Evolutionary conservation across 352 stramenopile species (phyloP).

Genomic region (Phytophthora chlamydospora): DNA sequence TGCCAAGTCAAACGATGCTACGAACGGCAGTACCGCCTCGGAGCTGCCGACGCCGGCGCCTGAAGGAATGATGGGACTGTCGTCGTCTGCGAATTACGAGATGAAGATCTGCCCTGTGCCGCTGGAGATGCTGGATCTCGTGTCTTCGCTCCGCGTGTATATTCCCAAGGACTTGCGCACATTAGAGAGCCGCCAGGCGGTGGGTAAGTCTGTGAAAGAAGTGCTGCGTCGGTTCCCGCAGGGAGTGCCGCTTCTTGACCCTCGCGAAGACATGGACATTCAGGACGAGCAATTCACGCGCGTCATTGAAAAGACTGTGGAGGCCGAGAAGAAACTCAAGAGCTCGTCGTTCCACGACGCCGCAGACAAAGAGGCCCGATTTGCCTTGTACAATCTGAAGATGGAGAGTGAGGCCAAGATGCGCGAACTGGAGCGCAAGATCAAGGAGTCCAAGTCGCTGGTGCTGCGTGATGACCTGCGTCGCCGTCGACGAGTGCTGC

Average conservation of each 20-base stretch:
- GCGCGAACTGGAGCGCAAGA: conserved; percentile 93
- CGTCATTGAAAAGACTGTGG: conserved; percentile 83
- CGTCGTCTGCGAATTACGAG: conserved; percentile 53
- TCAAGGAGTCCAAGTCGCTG: conserved; percentile 94
- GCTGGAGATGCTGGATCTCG: conserved; percentile 73
- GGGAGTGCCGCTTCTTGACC: conserved; percentile 92
- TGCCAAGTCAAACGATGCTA: conserved; percentile 33
- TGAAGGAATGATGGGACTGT: conserved; percentile 62
- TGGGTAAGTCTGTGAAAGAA: conserved; percentile 83
- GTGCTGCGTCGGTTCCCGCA: conserved; percentile 80
- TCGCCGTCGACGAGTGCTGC: conserved; percentile 96
- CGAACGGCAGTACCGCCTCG: conserved; percentile 28
- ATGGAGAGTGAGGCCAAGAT: conserved; percentile 92
- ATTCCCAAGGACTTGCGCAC: conserved; percentile 85
- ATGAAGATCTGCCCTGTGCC: conserved; percentile 90
- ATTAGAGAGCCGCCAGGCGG: conserved; percentile 70
- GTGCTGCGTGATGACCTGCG: conserved; percentile 96
- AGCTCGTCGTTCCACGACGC: conserved; percentile 70
- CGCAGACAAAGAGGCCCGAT: conserved; percentile 78
- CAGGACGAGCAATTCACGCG: conserved; percentile 90
- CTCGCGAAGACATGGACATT: conserved; percentile 95
- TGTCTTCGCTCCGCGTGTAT: conserved; percentile 85
- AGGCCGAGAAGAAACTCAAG: conserved; percentile 78
- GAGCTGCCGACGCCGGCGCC: conserved; percentile 66
- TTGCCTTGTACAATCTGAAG: conserved; percentile 92